Evolutionary conservation across 2,329 filamentous ascomycete species (phyloP), one percentile per base, ranked within the genome.

Genomic region (Helotiales sp.): DNA sequence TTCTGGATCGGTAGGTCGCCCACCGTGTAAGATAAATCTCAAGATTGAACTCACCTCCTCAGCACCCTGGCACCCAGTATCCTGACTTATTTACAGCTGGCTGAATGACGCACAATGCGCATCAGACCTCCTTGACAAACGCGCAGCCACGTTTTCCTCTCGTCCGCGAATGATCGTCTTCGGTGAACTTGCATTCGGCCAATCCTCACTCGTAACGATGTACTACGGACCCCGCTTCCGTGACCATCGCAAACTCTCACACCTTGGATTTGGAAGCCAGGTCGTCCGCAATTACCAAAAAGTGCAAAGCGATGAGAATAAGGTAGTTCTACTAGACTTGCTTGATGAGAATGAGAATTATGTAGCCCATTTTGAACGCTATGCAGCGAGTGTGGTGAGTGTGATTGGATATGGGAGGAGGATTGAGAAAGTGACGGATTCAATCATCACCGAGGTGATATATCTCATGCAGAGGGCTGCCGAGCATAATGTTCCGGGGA

Each of bases 361-460:
- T 34, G 58, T 57, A 1, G 24, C 34, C 2, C 51, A 57, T 36
- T 46, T 60, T 6, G 54, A 60, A 27, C 22, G 58, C n/a, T 60
- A 60, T 31, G 54, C 58, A 2, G 54, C 54, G 7, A 54, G 50
- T 34, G 58, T 60, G 19, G 58, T 60, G 9, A 52, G 44, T 5
- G 55, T 60, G 15, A 57, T 60, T 52, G 54, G 58, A 22, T 60
- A 51, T 29, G 58, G 58, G 31, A 40, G 58, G n/a, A 40, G 58
- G 17, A 60, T 60, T 7, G 10, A 10, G 13, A 52, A 25, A 3
- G 24, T 52, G 6, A 52, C 52, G 15, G 54, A 60, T 38, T 54
- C 58, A 17, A 57, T 60, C 13, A 57, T 57, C 24, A 52, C 44
- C 2, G 58, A 57, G 24, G 58, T 57, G 13, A 48, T 60, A 25